Base-by-base conservation (phyloP, 2,329 filamentous ascomycete species). In the Claviceps fusiformis region DNA sequence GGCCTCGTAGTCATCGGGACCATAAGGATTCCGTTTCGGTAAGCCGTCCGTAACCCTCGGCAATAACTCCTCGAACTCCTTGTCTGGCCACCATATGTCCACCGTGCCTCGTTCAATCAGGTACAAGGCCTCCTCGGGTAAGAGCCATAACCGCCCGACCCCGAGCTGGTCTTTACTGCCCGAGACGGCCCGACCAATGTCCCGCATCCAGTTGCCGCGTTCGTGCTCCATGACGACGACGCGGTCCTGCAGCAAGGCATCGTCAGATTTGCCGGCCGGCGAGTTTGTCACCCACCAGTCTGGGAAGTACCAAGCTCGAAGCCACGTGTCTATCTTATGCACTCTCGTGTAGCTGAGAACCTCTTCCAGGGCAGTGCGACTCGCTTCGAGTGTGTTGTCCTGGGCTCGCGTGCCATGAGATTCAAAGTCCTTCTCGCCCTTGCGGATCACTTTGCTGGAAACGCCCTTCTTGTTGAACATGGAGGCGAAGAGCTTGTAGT, bases 401-500 rank as follows among this genome's bases (percentile, higher is more conserved):
- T 98, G 93, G 37, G 87, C 82, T 37, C 81, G 80, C 2, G 93
- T 97, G 50, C 88, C 87, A 70, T 97, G 90, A 33, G 87, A 85
- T 71, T 97, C 93, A 68, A 96, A 98, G 72, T 98, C 93, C 70
- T 98, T 98, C 68, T 95, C 90, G 58, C 93, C 93, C 59, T 90
- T 89, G 61, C 92, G 90, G 41, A 95, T 89, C 11, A 91, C 79
- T 62, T 82, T 81, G 52, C 75, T 69, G 9, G 77, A 77, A 47
- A 76, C 69, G 50, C 73, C 71, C 54, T 73, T 71, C 64, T 79
- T 79, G 58, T 72, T 67, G 59, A 77, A 75, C 59, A 79, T 70
- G 35, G 77, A 72, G 3, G 73, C 72, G 59, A 84, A 83, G 59
- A 91, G 85, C 60, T 87, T 85, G 69, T 92, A 96, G 71, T 97